These are phyloP conservation scores for Macrophomina tecta DNA, from an alignment of 2,329 filamentous ascomycete species.

Conservation along the genomic window DNA sequence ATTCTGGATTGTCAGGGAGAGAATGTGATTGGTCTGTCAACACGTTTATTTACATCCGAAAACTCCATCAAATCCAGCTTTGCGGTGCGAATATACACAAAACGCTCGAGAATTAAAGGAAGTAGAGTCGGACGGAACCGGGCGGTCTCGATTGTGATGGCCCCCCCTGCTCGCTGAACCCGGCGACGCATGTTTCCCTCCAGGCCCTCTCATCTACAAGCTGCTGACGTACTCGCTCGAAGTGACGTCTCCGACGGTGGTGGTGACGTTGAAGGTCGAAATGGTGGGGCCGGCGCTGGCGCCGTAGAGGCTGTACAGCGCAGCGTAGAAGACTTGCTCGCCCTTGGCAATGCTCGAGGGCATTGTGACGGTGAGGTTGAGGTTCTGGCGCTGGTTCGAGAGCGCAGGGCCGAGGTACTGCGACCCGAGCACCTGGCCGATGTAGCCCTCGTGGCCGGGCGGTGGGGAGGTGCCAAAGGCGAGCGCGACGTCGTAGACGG, in stretches of 20 bases:
- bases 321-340: slow-evolving; percentile 33
- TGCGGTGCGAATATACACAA: too few species aligned
- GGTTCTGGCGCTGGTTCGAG: slow-evolving; percentile 37
- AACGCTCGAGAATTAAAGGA: too few species aligned
- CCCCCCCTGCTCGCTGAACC: too few species aligned
- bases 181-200: too few species aligned
- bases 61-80: too few species aligned
- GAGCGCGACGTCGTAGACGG: slow-evolving; percentile 52
- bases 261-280: slow-evolving; percentile 24
- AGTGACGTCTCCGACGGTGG: slow-evolving; percentile 4
- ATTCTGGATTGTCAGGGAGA: too few species aligned
- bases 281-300: slow-evolving; percentile 30
- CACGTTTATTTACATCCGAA: too few species aligned
- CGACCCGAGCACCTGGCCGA: slow-evolving; percentile 42
- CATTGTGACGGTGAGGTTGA: slow-evolving; percentile 34
- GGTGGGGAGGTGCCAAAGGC: slow-evolving; percentile 48
- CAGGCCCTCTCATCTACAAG: not conserved
- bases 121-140: too few species aligned
- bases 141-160: too few species aligned
- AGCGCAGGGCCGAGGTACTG: slow-evolving; percentile 47
- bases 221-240: slow-evolving; percentile 16
- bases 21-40: too few species aligned
- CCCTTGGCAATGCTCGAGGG: slow-evolving; percentile 31
- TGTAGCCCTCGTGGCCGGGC: slow-evolving; percentile 35
- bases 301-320: slow-evolving; percentile 39